Evolutionary conservation across 495 filamentous ascomycete species (phyloP).

Genomic region (Penicillium daleae): DNA sequence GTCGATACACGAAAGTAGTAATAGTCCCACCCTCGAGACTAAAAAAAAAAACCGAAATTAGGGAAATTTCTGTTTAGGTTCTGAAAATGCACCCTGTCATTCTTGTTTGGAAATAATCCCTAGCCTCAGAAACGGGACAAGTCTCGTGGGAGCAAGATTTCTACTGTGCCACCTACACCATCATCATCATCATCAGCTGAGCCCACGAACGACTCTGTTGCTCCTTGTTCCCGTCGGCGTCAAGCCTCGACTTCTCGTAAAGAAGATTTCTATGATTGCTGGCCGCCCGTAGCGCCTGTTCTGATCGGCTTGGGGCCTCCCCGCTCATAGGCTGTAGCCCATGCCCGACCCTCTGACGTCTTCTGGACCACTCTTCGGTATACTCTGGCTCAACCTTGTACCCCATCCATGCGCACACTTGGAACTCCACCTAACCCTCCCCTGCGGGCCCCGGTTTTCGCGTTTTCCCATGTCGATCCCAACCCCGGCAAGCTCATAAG

Average conservation of each 20-base stretch:
- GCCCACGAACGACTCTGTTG: neutral
- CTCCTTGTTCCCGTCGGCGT: neutral
- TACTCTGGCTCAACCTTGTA: conserved; percentile 28
- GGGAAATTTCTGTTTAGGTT: neutral
- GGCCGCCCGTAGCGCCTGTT: conserved; percentile 18
- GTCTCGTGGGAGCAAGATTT: neutral
- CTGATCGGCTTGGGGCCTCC: conserved; percentile 3
- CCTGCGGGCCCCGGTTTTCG: conserved; percentile 19
- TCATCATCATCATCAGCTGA: neutral
- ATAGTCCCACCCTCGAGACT: neutral
- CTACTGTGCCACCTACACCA: neutral
- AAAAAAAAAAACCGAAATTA: conserved; percentile 5
- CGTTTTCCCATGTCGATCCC: conserved; percentile 30
- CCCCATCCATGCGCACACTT: conserved; percentile 25
- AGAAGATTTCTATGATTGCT: conserved; percentile 1
- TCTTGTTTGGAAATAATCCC: neutral
- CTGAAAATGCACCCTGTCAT: neutral
- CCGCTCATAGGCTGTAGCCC: conserved; percentile 12
- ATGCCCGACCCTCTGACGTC: conserved; percentile 19
- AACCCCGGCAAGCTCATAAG: conserved; percentile 15
- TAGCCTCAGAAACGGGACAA: neutral
- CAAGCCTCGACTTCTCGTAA: neutral
- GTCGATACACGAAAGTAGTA: neutral
- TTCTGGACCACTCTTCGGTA: conserved; percentile 22
- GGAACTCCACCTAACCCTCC: conserved; percentile 22